Base-by-base conservation (phyloP, 169 alveolate species). In the Eimeria falciformis region DNA sequence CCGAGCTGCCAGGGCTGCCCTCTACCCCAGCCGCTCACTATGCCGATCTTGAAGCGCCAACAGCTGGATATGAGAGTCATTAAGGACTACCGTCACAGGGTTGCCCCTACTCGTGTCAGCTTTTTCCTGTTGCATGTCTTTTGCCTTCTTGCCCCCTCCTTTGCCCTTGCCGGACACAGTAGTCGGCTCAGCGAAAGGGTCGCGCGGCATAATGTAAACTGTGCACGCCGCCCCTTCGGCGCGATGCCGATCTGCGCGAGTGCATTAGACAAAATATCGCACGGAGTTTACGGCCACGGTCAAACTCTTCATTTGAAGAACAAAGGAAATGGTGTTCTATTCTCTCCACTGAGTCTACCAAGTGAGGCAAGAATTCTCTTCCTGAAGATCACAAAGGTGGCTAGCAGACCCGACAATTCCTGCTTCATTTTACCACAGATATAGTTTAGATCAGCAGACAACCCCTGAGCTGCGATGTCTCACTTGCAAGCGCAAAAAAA, bases 201-300 rank as follows among this genome's bases (percentile, higher is more conserved):
- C 90, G 2, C 89, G 68, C 27, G 79, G 93, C 62, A 89, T 25
- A n/a, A 89, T 55, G 21, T 89, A 89, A 37, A 89, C 93, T 29
- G 93, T 73, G 62, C 93, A 89, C 23, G 93, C 93, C 46, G 93
- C 93, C 50, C 85, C 85, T 47, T 89, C 93, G 7, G 78, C 83
- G 17, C 93, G 79, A 14, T 89, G 93, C 5, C 73, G 55, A 58
- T 89, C 93, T 89, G 90, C 29, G 21, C 66, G 45, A 40, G 27
- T 33, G 37, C 27, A 33, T 14, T 1, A 81, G 1, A 40, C 12
- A 47, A 50, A n/a, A n/a, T n/a, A n/a, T n/a, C n/a, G n/a, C n/a
- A n/a, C n/a, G n/a, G n/a, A n/a, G n/a, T n/a, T n/a, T n/a, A n/a
- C n/a, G n/a, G n/a, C n/a, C n/a, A n/a, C n/a, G n/a, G n/a, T n/a